Evolutionary conservation across 2,329 filamentous ascomycete species (phyloP).

Genomic region (Aureobasidium sp.): DNA sequence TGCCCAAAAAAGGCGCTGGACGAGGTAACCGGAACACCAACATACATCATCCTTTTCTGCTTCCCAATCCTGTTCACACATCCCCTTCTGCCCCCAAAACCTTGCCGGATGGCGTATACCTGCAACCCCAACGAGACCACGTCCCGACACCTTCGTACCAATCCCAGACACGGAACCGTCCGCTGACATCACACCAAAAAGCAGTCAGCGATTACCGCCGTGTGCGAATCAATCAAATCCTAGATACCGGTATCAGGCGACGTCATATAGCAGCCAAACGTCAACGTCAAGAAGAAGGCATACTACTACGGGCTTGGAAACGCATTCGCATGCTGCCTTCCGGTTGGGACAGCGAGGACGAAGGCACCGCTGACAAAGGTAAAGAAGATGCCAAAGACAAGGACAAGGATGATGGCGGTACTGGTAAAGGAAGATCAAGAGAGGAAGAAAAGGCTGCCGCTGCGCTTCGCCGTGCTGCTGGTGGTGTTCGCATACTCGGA

Average conservation of each 20-base stretch:
- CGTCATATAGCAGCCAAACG: constrained; percentile 57
- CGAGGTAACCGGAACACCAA: constrained; percentile 36
- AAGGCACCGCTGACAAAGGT: constrained; percentile 14
- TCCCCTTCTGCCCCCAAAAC: not conserved
- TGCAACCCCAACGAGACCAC: constrained; percentile 17
- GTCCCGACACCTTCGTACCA: constrained; percentile 26
- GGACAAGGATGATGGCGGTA: constrained; percentile 10
- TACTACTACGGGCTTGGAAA: constrained; percentile 57
- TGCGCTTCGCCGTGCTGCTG: constrained; percentile 40
- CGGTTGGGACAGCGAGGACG: constrained; percentile 40
- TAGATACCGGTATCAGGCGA: constrained; percentile 63
- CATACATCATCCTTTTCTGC: constrained; percentile 22
- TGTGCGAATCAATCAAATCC: constrained; percentile 71
- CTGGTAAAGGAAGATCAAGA: constrained; percentile 19
- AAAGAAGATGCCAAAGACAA: constrained; percentile 12
- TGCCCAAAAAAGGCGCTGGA: constrained; percentile 34
- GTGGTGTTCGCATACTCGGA: constrained; percentile 30
- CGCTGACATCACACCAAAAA: constrained; percentile 72
- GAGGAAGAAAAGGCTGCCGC: constrained; percentile 11
- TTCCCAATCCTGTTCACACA: constrained; percentile 20
- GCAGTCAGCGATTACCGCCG: constrained; percentile 72
- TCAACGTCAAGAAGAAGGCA: constrained; percentile 53
- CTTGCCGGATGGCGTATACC: not conserved
- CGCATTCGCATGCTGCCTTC: constrained; percentile 45
- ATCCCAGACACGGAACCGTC: constrained; percentile 51